Base-by-base conservation (phyloP, 495 filamentous ascomycete species). In the Neurospora sp. region DNA sequence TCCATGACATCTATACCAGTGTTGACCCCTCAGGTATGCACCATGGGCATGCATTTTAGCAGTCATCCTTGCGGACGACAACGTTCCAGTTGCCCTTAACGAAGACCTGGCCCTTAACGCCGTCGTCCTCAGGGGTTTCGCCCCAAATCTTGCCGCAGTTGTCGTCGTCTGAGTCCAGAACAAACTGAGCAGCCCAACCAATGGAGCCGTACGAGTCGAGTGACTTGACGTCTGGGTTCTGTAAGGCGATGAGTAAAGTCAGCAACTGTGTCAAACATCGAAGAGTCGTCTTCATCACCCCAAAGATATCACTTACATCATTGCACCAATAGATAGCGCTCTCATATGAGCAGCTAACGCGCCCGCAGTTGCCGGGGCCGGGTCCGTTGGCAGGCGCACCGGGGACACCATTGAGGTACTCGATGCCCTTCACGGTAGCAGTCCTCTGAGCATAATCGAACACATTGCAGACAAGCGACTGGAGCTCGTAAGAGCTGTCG, bases 291-390 rank as follows among this genome's bases (percentile, higher is more conserved):
- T 66, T 27, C 23, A 48, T 48, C 44, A 35, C 27, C 54, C 6
- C 31, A 66, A 16, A 66, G 14, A 37, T 35, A 31, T 16, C 27
- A 77, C 69, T 59, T 39, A 76, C 72, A 69, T 82, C 79, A 35
- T 81, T 81, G 59, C 79, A 81, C 76, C 79, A 81, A 20, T 39
- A 79, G 16, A 81, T 80, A 5, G 72, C 78, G 11, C 72, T 69
- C 38, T 74, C 42, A 38, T 76, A 78, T 0, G 69, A 72, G 54
- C 79, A 81, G 35, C 71, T 74, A 11, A 81, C 72, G 0, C 79
- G 76, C 1, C 74, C 74, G 39, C 79, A 80, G 42, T 73, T 73
- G 12, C 74, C 40, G 1, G 79, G 77, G 2, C 79, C 79, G 7
- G 77, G 66, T 2, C 38, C 76, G 40, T 76, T 76, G 20, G 37